A percentile compares a stretch with the other conserved stretches of the same genome.
These are phyloP conservation scores for Somion occarium DNA, from an alignment of 1,284 basidiomycete species.

Conservation along the genomic window DNA sequence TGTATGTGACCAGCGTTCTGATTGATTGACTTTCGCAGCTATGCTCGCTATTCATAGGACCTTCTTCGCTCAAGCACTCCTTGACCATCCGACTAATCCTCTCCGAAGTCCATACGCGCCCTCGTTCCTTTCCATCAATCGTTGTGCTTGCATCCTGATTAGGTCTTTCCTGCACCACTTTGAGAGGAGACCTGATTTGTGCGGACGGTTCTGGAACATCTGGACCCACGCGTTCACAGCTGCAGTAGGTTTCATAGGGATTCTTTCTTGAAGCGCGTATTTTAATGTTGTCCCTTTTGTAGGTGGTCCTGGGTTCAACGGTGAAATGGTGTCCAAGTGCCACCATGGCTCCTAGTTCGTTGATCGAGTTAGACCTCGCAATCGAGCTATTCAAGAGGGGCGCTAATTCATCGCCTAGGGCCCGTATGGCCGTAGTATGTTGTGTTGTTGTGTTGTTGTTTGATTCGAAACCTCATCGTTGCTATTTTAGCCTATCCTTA, in stretches of 20 bases:
- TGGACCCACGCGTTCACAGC: conserved; percentile 37
- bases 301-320: conserved; percentile 33
- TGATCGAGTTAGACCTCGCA: conserved; percentile 28
- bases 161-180: conserved; percentile 31
- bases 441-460: neutral
- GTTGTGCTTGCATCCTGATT: conserved; percentile 32
- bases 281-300: neutral
- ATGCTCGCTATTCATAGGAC: conserved; percentile 34
- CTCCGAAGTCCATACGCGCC: conserved; percentile 35
- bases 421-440: conserved; percentile 27
- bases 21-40: conserved; percentile 16
- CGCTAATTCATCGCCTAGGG: conserved; percentile 20
- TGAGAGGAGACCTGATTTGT: conserved; percentile 21
- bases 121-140: conserved; percentile 36
- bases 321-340: conserved; percentile 26
- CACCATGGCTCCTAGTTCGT: conserved; percentile 28
- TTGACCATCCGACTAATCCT: conserved; percentile 34
- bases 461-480: neutral
- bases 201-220: conserved; percentile 33
- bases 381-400: conserved; percentile 28
- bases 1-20: neutral
- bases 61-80: conserved; percentile 36
- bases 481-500: conserved; percentile 21
- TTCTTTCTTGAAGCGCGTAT: neutral
- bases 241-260: conserved; percentile 25